These are phyloP conservation scores for Trichophyton verrucosum DNA, from an alignment of 2,329 filamentous ascomycete species.

Conservation along the genomic window DNA sequence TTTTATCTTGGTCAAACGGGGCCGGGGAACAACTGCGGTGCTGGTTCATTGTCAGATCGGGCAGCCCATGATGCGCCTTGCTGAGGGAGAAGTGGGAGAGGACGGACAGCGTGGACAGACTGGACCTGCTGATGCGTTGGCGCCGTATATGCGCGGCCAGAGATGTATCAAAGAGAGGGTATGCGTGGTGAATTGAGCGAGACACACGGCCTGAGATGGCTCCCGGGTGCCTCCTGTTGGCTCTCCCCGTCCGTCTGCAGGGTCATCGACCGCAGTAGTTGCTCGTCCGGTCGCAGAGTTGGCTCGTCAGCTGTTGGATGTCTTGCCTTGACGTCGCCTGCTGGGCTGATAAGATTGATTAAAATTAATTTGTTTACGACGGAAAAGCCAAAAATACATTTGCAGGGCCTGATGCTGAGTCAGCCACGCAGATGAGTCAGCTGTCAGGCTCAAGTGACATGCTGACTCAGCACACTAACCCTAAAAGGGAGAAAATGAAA, in stretches of 20 bases:
- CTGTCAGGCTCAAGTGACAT: neutral
- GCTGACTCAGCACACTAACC: neutral
- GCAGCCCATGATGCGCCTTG: conserved; percentile 13
- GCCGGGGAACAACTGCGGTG: conserved; percentile 11
- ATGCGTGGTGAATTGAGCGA: neutral
- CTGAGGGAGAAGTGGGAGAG: conserved; percentile 7
- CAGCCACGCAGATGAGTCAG: neutral
- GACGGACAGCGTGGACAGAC: neutral
- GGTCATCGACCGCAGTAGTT: neutral
- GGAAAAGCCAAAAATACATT: too few relatives aligned
- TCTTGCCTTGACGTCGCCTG: neutral
- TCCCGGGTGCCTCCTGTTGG: neutral
- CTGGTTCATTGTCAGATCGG: conserved; percentile 6
- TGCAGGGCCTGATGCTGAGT: neutral
- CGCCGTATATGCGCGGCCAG: conserved; percentile 1
- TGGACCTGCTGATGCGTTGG: neutral
- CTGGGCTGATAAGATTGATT: neutral
- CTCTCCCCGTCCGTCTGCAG: neutral
- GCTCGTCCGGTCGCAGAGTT: neutral
- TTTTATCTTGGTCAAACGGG: conserved; percentile 6
- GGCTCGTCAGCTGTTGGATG: neutral
- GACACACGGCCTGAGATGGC: neutral
- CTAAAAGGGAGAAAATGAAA: neutral
- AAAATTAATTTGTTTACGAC: too few relatives aligned
- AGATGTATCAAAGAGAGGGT: neutral